Evolutionary conservation across 140 eudicot species (phyloP).

Genomic region (Eryngium alpinum): DNA sequence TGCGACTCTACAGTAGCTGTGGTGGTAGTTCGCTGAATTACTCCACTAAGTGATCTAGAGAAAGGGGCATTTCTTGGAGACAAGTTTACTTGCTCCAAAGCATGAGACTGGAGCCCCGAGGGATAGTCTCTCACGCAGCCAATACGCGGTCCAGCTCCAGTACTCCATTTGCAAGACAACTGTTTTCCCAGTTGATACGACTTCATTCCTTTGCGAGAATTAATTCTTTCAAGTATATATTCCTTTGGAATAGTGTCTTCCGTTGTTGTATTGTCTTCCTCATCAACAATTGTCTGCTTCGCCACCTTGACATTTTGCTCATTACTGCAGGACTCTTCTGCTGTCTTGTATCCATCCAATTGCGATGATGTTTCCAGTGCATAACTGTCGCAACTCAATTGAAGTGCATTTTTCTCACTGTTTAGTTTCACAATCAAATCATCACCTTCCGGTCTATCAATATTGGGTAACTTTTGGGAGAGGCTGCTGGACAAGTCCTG

Average conservation of each 20-base stretch:
- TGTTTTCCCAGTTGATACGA: slow-evolving; percentile 85
- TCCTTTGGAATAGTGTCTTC: slow-evolving; percentile 52
- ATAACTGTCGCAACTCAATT: slow-evolving; percentile 13
- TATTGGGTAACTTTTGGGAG: slow-evolving; percentile 32
- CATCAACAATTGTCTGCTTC: slow-evolving; percentile 9
- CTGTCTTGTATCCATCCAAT: slow-evolving; percentile 38
- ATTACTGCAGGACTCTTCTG: slow-evolving; percentile 28
- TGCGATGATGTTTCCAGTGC: slow-evolving; percentile 22
- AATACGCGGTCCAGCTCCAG: slow-evolving; percentile 96
- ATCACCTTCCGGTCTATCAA: slow-evolving; percentile 55
- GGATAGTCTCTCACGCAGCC: slow-evolving; percentile 94
- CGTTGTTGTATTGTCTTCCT: slow-evolving; percentile 15
- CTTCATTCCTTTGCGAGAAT: slow-evolving; percentile 56
- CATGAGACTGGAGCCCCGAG: slow-evolving; percentile 64
- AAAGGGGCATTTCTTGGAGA: slow-evolving; percentile 63
- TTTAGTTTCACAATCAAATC: slow-evolving; percentile 32
- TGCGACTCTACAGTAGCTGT: slow-evolving; percentile 26
- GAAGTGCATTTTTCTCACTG: slow-evolving; percentile 19
- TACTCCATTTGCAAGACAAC: slow-evolving; percentile 85
- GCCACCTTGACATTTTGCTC: slow-evolving; percentile 22
- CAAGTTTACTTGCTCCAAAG: slow-evolving; percentile 63
- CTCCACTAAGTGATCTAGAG: slow-evolving; percentile 12
- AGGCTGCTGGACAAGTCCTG: slow-evolving; percentile 29
- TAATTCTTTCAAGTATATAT: slow-evolving; percentile 51
- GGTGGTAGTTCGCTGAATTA: neutral